phyloP scores from a whole-genome alignment of 2,329 filamentous ascomycete genomes.

The Teratosphaeria zuluensis region DNA sequence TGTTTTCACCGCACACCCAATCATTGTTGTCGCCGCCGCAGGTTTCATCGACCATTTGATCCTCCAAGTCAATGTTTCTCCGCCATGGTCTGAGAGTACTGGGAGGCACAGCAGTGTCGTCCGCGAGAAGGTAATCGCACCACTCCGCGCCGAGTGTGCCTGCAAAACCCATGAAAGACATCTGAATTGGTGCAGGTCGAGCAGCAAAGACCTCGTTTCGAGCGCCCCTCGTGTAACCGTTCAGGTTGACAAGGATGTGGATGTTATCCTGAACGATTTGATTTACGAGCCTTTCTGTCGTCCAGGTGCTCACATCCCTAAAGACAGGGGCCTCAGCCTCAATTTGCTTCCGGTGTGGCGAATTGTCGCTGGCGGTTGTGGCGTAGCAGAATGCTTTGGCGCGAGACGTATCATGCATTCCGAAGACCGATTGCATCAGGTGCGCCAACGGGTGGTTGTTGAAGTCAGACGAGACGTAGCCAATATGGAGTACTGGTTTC shows the following conservation, averaged over 20 bases:
- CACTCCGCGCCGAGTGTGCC: constrained; percentile 93
- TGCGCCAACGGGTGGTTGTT: constrained; percentile 97
- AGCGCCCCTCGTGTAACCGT: constrained; percentile 94
- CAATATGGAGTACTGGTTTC: constrained; percentile 73
- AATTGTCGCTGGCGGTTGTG: constrained; percentile 83
- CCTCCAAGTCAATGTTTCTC: constrained; percentile 63
- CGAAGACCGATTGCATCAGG: constrained; percentile 97
- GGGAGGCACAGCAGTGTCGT: constrained; percentile 73
- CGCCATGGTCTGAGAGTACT: constrained; percentile 73
- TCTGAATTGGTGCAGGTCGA: constrained; percentile 86
- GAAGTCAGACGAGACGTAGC: constrained; percentile 96
- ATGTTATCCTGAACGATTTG: constrained; percentile 83
- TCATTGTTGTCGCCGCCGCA: constrained; percentile 54
- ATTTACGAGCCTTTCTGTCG: constrained; percentile 70
- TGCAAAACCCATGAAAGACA: constrained; percentile 99
- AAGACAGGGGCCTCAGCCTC: constrained; percentile 88
- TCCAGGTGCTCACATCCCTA: constrained; percentile 77
- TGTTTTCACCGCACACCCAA: constrained; percentile 96
- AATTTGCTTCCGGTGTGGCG: constrained; percentile 82
- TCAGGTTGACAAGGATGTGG: constrained; percentile 94
- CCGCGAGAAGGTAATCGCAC: constrained; percentile 95
- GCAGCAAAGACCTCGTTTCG: constrained; percentile 96
- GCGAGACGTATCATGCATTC: constrained; percentile 64
- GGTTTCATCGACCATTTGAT: constrained; percentile 53
- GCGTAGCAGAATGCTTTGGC: constrained; percentile 91